Conservation (phyloP, 169 alveolate species). For the Cryptosporidium tyzzeri region DNA sequence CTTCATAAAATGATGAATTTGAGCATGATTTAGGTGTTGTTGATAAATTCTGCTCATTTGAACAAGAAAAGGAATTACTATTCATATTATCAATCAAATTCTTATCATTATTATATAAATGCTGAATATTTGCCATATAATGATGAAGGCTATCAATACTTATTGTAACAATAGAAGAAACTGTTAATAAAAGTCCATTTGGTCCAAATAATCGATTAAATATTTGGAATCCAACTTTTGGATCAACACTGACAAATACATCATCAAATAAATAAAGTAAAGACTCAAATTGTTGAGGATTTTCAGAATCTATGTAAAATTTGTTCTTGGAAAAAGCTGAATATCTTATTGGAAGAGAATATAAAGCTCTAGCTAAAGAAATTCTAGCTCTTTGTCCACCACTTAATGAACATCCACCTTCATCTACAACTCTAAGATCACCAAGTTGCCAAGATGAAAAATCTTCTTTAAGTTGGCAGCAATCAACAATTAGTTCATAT, state of each 20-base stretch:
- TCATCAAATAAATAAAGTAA: conserved; percentile 58
- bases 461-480: conserved; percentile 82
- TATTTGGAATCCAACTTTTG: conserved; percentile 54
- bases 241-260: conserved; percentile 68
- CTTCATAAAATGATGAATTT: not conserved
- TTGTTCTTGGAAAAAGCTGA: conserved; percentile 2
- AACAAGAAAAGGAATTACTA: not conserved
- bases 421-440: conserved; percentile 86
- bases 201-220: conserved; percentile 63
- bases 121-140: conserved; percentile 29
- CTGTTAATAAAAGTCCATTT: conserved; percentile 31
- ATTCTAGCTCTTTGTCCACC: conserved; percentile 95
- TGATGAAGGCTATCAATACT: conserved; percentile 68
- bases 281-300: conserved; percentile 25
- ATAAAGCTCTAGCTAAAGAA: conserved; percentile 92
- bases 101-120: not conserved
- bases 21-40: not conserved
- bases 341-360: conserved; percentile 76
- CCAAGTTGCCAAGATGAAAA: conserved; percentile 80
- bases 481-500: conserved; percentile 80
- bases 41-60: not conserved
- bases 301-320: conserved; percentile 13
- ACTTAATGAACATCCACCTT: conserved; percentile 89
- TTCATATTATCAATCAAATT: not conserved
- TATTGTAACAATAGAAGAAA: conserved; percentile 41